Evolutionary conservation across 1,284 basidiomycete species (phyloP).

Genomic region (Pseudozyma tsukubaensis): DNA sequence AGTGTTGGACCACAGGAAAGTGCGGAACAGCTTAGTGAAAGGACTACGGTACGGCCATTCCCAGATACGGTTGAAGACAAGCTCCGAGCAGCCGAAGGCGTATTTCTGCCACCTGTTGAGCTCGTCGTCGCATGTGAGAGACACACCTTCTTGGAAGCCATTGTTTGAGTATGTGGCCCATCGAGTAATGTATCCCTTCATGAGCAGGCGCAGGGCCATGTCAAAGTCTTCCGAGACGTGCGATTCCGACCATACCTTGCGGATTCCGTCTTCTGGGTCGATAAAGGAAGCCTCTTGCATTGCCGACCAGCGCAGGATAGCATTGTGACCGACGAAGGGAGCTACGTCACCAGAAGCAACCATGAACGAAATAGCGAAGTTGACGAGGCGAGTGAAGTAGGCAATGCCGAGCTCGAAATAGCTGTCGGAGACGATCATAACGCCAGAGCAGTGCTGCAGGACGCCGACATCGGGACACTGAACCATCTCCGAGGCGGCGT

Average conservation of each 20-base stretch:
- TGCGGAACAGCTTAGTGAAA: slow-evolving; percentile 79
- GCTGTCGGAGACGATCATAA: slow-evolving; percentile 85
- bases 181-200: slow-evolving; percentile 76
- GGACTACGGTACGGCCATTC: slow-evolving; percentile 80
- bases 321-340: slow-evolving; percentile 88
- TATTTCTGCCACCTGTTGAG: slow-evolving; percentile 89
- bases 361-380: slow-evolving; percentile 69
- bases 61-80: slow-evolving; percentile 70
- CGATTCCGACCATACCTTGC: slow-evolving; percentile 82
- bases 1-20: slow-evolving; percentile 75
- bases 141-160: slow-evolving; percentile 88
- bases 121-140: slow-evolving; percentile 79
- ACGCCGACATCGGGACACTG: slow-evolving; percentile 82
- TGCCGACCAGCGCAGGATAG: slow-evolving; percentile 85
- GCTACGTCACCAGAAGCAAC: slow-evolving; percentile 69
- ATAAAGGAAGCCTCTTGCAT: slow-evolving; percentile 81
- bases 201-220: slow-evolving; percentile 74
- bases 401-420: slow-evolving; percentile 88
- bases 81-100: slow-evolving; percentile 75
- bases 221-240: slow-evolving; percentile 88
- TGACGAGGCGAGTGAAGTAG: slow-evolving; percentile 73
- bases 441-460: slow-evolving; percentile 82
- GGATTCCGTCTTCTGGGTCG: slow-evolving; percentile 75
- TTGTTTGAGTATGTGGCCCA: slow-evolving; percentile 85
- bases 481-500: slow-evolving; percentile 82